A percentile compares a stretch with the other conserved stretches of the same genome.
phyloP scores from a whole-genome alignment of 441 rosid species.

The Hura crepitans region DNA sequence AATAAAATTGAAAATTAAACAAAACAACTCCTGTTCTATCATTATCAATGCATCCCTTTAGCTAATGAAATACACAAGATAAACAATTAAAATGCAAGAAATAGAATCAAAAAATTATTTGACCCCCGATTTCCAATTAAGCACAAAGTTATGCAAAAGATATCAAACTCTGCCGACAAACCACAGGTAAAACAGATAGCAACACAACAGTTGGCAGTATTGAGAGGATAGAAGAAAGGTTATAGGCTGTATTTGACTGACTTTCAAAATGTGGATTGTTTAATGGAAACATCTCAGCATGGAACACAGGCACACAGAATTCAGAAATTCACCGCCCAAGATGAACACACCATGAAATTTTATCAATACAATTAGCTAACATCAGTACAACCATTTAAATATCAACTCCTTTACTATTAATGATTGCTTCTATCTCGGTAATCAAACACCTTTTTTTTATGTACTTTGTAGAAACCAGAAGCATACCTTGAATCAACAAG shows the following conservation, averaged over 20 bases:
- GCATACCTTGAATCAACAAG: conserved; percentile 55
- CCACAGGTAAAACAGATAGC: no score
- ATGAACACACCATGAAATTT: not conserved
- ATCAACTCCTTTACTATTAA: not conserved
- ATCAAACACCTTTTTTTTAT: not conserved
- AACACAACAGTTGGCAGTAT: no score
- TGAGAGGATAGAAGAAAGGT: not conserved
- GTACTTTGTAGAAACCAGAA: conserved; percentile 9
- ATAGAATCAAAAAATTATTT: not conserved
- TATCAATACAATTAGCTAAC: not conserved
- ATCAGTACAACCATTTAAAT: not conserved
- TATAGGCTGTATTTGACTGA: not conserved
- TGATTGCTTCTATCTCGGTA: not conserved
- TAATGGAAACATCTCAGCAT: not conserved
- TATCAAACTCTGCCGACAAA: no score
- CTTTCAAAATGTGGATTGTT: not conserved
- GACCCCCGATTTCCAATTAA: no score
- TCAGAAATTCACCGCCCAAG: not conserved
- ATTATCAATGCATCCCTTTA: no score
- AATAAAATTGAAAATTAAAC: not conserved
- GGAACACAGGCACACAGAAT: not conserved
- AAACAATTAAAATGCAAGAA: no score
- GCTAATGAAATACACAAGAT: no score
- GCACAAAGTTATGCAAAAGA: no score
- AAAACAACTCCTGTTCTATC: not conserved